Percentiles rank a stretch among this genome's conserved stretches.
Evolutionary conservation across 1,284 basidiomycete species (phyloP).

Genomic region (Boletus coffeatus): DNA sequence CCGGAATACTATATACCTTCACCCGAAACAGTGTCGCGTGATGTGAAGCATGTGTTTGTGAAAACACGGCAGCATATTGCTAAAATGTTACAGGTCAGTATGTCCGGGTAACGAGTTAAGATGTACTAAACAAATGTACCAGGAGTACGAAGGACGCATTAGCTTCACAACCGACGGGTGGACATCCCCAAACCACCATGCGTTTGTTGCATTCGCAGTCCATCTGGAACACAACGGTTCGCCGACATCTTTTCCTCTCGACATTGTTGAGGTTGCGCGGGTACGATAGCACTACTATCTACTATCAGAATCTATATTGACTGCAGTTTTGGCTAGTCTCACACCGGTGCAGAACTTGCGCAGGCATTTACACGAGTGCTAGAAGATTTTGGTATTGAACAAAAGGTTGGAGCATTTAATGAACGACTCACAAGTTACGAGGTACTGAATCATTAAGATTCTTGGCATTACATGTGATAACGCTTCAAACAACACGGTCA

Average conservation of each 20-base stretch:
- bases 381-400: background rate
- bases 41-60: background rate
- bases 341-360: background rate
- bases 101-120: background rate
- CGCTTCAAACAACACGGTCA: background rate
- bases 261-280: background rate
- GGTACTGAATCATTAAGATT: background rate
- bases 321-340: background rate
- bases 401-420: background rate
- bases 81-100: background rate
- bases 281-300: background rate
- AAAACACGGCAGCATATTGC: background rate
- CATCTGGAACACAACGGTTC: background rate
- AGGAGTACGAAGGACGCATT: background rate
- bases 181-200: background rate
- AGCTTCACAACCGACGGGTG: background rate
- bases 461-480: background rate
- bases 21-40: background rate
- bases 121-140: background rate
- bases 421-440: background rate
- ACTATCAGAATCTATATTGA: background rate
- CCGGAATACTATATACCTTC: background rate
- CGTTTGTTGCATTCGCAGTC: background rate
- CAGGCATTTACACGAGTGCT: background rate
- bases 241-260: background rate